Conservation (phyloP, 1,284 basidiomycete species). For the Xerocomus nothofagi region DNA sequence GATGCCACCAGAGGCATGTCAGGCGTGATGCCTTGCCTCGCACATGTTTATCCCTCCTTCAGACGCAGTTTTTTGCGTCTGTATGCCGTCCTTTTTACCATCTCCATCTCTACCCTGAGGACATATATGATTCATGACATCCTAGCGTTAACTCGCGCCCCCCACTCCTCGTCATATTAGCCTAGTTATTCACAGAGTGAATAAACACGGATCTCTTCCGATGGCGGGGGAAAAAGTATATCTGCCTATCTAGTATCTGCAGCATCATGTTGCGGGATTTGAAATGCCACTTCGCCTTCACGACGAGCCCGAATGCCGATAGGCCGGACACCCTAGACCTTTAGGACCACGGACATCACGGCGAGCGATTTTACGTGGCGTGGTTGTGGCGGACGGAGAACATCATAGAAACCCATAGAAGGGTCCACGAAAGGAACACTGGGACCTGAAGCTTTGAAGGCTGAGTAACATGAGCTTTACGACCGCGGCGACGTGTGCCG, state of each 20-base stretch:
- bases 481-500: neutral
- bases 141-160: slow-evolving; percentile 1
- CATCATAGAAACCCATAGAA: slow-evolving; percentile 8
- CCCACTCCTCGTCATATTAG: neutral
- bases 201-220: slow-evolving; percentile 9
- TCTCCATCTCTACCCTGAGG: neutral
- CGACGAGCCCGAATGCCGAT: neutral
- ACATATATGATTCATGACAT: slow-evolving; percentile 15
- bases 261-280: neutral
- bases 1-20: slow-evolving; percentile 12
- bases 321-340: neutral
- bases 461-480: slow-evolving; percentile 3
- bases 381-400: slow-evolving; percentile 1
- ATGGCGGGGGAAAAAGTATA: neutral
- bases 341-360: neutral
- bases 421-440: slow-evolving; percentile 1
- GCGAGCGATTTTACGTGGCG: neutral
- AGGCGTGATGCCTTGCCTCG: slow-evolving; percentile 8
- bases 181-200: slow-evolving; percentile 1
- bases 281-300: slow-evolving; percentile 1
- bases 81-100: slow-evolving; percentile 1
- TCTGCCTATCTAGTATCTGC: slow-evolving; percentile 9
- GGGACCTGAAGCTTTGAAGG: slow-evolving; percentile 1
- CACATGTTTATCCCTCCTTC: neutral
- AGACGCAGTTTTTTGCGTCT: slow-evolving; percentile 1